These are phyloP conservation scores for Colletotrichum kahawae DNA, from an alignment of 2,329 filamentous ascomycete genomes.

Conservation along the genomic window DNA sequence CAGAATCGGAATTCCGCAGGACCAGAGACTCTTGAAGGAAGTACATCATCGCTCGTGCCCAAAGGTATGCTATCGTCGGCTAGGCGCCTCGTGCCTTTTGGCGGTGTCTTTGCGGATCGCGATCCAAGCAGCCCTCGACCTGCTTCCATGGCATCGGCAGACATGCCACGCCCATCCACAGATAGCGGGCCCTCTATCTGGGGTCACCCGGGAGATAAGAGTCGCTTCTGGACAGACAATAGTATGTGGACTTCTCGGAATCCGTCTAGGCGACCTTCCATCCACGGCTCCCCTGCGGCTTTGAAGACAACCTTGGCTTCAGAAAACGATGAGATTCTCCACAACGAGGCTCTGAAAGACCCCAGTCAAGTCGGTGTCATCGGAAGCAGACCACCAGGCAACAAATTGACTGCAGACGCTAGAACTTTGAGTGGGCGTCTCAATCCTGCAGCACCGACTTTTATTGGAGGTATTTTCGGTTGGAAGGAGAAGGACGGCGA, in stretches of 20 bases:
- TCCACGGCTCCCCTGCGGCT: constrained; percentile 75
- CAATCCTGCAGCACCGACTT: constrained; percentile 89
- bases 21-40: constrained; percentile 45
- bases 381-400: constrained; percentile 70
- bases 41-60: constrained; percentile 4
- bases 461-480: constrained; percentile 74
- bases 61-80: constrained; percentile 33
- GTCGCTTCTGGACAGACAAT: constrained; percentile 71
- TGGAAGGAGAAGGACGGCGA: constrained; percentile 43
- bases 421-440: constrained; percentile 62
- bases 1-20: constrained; percentile 60
- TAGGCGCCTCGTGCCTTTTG: constrained; percentile 50
- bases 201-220: constrained; percentile 62
- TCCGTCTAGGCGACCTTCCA: constrained; percentile 80
- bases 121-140: constrained; percentile 68
- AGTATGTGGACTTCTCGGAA: constrained; percentile 63
- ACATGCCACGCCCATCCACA: constrained; percentile 78
- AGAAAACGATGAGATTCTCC: constrained; percentile 68
- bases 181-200: constrained; percentile 76
- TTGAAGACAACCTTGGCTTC: constrained; percentile 66
- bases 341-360: constrained; percentile 59
- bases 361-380: constrained; percentile 72
- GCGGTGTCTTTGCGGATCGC: constrained; percentile 56
- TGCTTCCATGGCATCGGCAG: constrained; percentile 70
- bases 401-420: constrained; percentile 37